These are phyloP conservation scores for Helicostylum pulchrum DNA, from an alignment of 192 early-diverging fungal species.

Conservation along the genomic window DNA sequence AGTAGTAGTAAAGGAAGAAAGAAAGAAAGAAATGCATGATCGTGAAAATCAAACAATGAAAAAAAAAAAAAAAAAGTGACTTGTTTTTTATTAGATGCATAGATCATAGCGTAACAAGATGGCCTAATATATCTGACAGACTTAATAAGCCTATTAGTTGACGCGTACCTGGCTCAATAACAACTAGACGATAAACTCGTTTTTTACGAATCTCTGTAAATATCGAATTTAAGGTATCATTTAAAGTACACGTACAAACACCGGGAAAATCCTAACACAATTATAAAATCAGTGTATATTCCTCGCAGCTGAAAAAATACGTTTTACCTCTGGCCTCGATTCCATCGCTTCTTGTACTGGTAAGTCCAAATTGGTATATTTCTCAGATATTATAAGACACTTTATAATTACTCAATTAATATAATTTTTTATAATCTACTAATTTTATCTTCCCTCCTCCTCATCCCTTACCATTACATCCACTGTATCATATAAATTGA, in stretches of 20 bases:
- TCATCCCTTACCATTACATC: constrained; percentile 83
- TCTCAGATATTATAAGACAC: constrained; percentile 65
- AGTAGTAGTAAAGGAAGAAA: too few species aligned
- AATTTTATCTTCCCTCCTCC: background rate
- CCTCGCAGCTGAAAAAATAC: background rate
- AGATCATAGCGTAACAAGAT: constrained; percentile 32
- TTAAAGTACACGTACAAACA: constrained; percentile 83
- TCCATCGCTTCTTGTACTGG: constrained; percentile 82
- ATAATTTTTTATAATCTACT: background rate
- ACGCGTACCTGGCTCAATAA: constrained; percentile 72
- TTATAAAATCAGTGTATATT: too few species aligned
- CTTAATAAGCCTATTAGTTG: constrained; percentile 76
- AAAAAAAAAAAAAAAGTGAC: background rate
- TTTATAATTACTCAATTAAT: constrained; percentile 12
- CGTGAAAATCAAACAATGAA: background rate
- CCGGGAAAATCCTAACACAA: constrained; percentile 75
- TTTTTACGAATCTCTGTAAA: constrained; percentile 82
- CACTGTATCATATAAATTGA: constrained; percentile 94
- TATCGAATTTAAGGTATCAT: constrained; percentile 82
- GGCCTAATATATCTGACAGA: constrained; percentile 76
- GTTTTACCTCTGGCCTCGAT: constrained; percentile 64
- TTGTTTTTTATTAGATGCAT: background rate
- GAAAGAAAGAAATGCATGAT: background rate
- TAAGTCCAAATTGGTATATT: constrained; percentile 73
- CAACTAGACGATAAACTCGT: constrained; percentile 85